These are phyloP conservation scores for Coffea eugenioides DNA, from an alignment of 257 asterid species.

Conservation along the genomic window DNA sequence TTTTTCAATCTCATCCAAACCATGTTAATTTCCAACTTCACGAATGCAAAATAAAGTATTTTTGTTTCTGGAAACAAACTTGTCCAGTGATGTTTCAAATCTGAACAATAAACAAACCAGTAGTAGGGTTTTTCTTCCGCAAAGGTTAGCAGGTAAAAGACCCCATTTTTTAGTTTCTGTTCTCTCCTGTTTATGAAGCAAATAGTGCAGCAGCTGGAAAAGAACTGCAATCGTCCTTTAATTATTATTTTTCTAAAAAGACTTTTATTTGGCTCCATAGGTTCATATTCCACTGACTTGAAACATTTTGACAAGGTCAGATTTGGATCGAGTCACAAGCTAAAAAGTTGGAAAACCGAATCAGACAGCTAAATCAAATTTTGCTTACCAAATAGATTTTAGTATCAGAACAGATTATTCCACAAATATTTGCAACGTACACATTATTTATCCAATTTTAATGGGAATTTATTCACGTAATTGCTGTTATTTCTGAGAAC, in stretches of 20 bases:
- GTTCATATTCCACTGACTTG: background rate
- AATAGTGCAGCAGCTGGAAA: background rate
- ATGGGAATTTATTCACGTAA: background rate
- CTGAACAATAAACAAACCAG: background rate
- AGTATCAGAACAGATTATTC: background rate
- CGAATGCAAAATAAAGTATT: background rate
- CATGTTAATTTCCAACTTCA: background rate
- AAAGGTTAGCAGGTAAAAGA: background rate
- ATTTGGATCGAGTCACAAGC: background rate
- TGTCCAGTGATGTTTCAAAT: background rate
- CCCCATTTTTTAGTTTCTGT: background rate
- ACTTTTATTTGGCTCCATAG: background rate
- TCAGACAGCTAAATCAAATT: too few relatives aligned
- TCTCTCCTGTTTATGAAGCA: background rate
- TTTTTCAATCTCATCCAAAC: slow-evolving; percentile 1
- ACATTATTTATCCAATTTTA: too few relatives aligned
- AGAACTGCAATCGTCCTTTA: background rate
- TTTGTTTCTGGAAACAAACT: background rate
- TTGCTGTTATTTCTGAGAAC: background rate
- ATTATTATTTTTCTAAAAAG: background rate
- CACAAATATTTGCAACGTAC: background rate
- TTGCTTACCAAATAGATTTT: background rate
- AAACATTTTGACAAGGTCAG: background rate
- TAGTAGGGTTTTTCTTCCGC: background rate
- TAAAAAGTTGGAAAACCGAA: too few relatives aligned